Conservation (phyloP, 2,329 filamentous ascomycete genomes). For the Fusarium drepaniforme region DNA sequence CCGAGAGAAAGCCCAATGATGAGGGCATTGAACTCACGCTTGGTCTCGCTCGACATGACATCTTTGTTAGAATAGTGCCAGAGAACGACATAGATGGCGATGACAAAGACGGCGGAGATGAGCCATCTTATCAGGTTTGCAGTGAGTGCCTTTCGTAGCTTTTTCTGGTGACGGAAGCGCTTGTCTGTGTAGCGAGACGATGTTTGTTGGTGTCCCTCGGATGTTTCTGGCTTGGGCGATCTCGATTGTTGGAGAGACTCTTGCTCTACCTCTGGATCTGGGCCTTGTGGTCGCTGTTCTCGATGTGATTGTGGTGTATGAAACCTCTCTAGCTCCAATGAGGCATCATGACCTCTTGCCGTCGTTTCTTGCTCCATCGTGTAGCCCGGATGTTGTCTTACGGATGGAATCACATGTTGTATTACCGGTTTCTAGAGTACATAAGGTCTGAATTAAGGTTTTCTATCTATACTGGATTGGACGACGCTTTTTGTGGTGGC, state of each 20-base stretch:
- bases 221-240: neutral
- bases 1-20: constrained; percentile 56
- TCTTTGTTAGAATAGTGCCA: constrained; percentile 22
- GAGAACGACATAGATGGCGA: constrained; percentile 35
- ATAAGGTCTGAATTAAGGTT: constrained; percentile 20
- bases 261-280: constrained; percentile 11
- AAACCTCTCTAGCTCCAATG: constrained; percentile 17
- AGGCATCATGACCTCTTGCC: neutral
- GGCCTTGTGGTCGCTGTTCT: neutral
- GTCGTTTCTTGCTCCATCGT: neutral
- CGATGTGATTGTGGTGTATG: neutral
- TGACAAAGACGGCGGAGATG: constrained; percentile 23
- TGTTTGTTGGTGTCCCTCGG: neutral
- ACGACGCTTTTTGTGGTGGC: neutral
- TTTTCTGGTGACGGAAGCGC: constrained; percentile 22
- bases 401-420: neutral
- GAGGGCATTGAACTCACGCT: constrained; percentile 58
- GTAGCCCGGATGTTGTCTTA: neutral
- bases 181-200: neutral
- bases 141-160: constrained; percentile 13
- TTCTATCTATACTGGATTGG: neutral
- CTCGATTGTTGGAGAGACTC: constrained; percentile 12
- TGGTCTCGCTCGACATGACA: constrained; percentile 43
- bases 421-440: neutral
- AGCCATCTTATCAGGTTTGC: constrained; percentile 34